Evolutionary conservation across 805 yeast species (phyloP).

Genomic region (Metschnikowia similis): DNA sequence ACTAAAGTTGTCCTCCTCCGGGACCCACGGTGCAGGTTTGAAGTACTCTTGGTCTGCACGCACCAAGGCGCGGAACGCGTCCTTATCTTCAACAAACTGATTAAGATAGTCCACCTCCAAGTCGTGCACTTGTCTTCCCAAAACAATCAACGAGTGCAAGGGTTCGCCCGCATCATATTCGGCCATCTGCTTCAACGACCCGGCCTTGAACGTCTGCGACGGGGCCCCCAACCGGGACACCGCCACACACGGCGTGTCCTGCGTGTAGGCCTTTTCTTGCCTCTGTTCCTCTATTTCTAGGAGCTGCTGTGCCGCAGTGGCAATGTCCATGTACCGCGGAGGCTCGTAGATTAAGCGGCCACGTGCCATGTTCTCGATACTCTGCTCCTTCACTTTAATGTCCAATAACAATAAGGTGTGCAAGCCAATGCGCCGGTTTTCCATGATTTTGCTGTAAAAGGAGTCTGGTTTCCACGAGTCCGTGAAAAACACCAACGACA

Average conservation of each 20-base stretch:
- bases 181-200: slow-evolving; percentile 70
- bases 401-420: slow-evolving; percentile 87
- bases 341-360: slow-evolving; percentile 93
- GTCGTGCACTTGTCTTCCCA: slow-evolving; percentile 93
- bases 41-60: slow-evolving; percentile 59
- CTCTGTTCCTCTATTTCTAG: slow-evolving; percentile 82
- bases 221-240: slow-evolving; percentile 90
- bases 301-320: slow-evolving; percentile 83
- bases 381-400: slow-evolving; percentile 95
- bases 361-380: slow-evolving; percentile 87
- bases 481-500: slow-evolving; percentile 93
- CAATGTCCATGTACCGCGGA: slow-evolving; percentile 91
- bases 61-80: slow-evolving; percentile 40
- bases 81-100: slow-evolving; percentile 66
- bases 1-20: slow-evolving; percentile 29
- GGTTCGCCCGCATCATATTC: slow-evolving; percentile 93
- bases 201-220: slow-evolving; percentile 77
- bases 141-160: slow-evolving; percentile 81
- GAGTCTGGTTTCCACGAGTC: slow-evolving; percentile 96
- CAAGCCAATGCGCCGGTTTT: slow-evolving; percentile 84
- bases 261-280: slow-evolving; percentile 73
- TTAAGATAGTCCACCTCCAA: slow-evolving; percentile 81
- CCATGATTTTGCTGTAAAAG: slow-evolving; percentile 83
- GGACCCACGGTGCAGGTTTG: slow-evolving; percentile 68
- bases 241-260: slow-evolving; percentile 89